A percentile compares a stretch with the other conserved stretches of the same genome.
phyloP scores from a whole-genome alignment of 1,139 yeast species.

The Candida pseudocylindracea region DNA sequence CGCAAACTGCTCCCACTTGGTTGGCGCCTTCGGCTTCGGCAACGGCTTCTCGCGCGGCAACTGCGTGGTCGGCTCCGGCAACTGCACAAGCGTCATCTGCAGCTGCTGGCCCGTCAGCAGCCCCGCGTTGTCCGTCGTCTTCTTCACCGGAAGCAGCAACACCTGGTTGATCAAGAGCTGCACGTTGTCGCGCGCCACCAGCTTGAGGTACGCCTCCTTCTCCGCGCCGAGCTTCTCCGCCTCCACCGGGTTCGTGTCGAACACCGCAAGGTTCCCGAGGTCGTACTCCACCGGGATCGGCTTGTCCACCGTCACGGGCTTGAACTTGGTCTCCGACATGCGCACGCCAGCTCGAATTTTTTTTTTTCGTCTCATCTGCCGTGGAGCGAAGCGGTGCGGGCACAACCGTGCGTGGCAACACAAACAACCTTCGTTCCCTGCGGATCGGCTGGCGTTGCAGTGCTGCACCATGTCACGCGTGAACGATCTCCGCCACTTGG shows the following conservation, averaged over 20 bases:
- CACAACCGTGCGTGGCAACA: no score
- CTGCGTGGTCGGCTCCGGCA: constrained; percentile 67
- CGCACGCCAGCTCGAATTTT: no score
- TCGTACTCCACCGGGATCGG: constrained; percentile 73
- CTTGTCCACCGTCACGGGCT: constrained; percentile 73
- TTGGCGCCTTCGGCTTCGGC: constrained; percentile 79
- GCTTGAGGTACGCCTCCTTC: constrained; percentile 41
- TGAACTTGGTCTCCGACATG: constrained; percentile 9
- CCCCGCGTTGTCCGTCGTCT: constrained; percentile 54
- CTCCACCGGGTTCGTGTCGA: constrained; percentile 70
- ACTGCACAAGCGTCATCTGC: constrained; percentile 58
- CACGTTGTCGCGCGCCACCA: constrained; percentile 76
- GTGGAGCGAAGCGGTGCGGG: no score
- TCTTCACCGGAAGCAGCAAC: constrained; percentile 68
- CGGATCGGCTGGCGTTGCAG: no score
- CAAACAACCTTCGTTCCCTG: no score
- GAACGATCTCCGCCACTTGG: no score
- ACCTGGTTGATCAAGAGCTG: constrained; percentile 82
- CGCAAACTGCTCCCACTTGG: constrained; percentile 96
- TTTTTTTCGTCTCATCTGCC: no score
- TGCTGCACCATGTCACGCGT: no score
- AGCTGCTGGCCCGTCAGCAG: constrained; percentile 43
- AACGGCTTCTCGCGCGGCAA: constrained; percentile 91
- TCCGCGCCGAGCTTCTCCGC: constrained; percentile 25
- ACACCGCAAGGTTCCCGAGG: constrained; percentile 70